Base-by-base conservation (phyloP, 1,284 basidiomycete genomes). In the Malassezia sympodialis region DNA sequence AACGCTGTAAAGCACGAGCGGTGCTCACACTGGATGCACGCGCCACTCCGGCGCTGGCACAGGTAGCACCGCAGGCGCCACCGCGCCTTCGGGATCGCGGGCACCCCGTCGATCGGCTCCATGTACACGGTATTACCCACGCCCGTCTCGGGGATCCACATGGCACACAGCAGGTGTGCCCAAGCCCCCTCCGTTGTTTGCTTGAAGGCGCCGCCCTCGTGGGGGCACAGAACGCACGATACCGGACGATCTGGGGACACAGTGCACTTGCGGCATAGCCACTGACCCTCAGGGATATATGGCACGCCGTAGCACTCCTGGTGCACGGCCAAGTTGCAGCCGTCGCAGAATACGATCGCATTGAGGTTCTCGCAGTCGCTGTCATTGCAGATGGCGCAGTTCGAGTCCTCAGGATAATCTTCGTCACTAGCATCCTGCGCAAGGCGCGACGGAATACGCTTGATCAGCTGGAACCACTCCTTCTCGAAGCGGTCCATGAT, bases 291-390 rank as follows among this genome's bases (percentile, higher is more conserved):
- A 0, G 94, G 94, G 59, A 99, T 96, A 73, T 98, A 99, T 2
- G 94, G 94, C 4, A 99, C 90, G 30, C 94, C 94, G 75, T 99
- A 99, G 72, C 94, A 99, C 75, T 98, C 93, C 81, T 99, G 94
- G 77, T 99, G 94, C 4, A 98, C 93, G 8, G 94, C 94, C 26
- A 99, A 79, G 75, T 98, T 98, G 76, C 94, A 99, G 0, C 94
- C 94, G 73, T 99, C 94, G 76, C 94, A 99, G 73, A 98, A 99
- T 15, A 99, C 93, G 64, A 98, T 99, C 6, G 91, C 94, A 72
- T 98, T 99, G 56, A 87, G 88, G 74, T 96, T 96, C 76, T 99
- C 94, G 61, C 90, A 93, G 69, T 99, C 94, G 3, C 90, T 88
- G 70, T 98, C 93, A 67, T 98, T 93, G 72, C 94, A 98, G 49